Evolutionary conservation across 352 stramenopile species (phyloP).

Genomic region (Globisporangium canariense): DNA sequence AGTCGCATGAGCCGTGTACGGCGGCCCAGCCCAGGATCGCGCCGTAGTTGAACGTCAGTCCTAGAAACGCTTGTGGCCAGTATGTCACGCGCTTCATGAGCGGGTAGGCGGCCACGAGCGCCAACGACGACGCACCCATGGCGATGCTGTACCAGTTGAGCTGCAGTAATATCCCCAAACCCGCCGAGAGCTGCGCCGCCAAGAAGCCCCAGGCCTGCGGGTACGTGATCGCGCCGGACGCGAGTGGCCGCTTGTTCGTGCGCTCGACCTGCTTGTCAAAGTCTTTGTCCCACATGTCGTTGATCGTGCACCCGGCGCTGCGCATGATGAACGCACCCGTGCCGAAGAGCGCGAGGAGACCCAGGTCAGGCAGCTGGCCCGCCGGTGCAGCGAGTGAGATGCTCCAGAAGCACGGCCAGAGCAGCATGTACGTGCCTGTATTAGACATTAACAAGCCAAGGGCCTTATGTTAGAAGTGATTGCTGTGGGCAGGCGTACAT

Average conservation of each 20-base stretch:
- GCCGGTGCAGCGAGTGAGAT: slow-evolving; percentile 91
- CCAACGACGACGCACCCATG: slow-evolving; percentile 91
- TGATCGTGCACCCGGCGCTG: slow-evolving; percentile 98
- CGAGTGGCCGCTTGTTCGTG: slow-evolving; percentile 94
- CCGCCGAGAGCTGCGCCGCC: slow-evolving; percentile 88
- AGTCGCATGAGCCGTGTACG: slow-evolving; percentile 78
- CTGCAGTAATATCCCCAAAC: slow-evolving; percentile 93
- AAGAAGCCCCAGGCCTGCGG: slow-evolving; percentile 93
- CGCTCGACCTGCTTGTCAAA: slow-evolving; percentile 95
- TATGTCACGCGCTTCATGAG: slow-evolving; percentile 98
- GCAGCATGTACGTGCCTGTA: slow-evolving; percentile 92
- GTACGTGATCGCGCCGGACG: slow-evolving; percentile 87
- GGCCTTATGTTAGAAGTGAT: not conserved
- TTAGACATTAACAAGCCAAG: not conserved
- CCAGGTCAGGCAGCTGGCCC: slow-evolving; percentile 75
- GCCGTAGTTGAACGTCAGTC: slow-evolving; percentile 98
- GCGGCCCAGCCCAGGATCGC: slow-evolving; percentile 93
- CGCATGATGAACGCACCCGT: slow-evolving; percentile 96
- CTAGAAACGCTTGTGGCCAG: slow-evolving; percentile 97
- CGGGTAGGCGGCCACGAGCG: slow-evolving; percentile 94
- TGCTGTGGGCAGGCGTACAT: not conserved
- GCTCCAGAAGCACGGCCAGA: slow-evolving; percentile 97
- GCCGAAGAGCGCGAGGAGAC: slow-evolving; percentile 79
- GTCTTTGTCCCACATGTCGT: slow-evolving; percentile 99
- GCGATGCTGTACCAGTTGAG: slow-evolving; percentile 94